phyloP scores from a whole-genome alignment of 116 monocot species.

The Dioscorea cayenensis region DNA sequence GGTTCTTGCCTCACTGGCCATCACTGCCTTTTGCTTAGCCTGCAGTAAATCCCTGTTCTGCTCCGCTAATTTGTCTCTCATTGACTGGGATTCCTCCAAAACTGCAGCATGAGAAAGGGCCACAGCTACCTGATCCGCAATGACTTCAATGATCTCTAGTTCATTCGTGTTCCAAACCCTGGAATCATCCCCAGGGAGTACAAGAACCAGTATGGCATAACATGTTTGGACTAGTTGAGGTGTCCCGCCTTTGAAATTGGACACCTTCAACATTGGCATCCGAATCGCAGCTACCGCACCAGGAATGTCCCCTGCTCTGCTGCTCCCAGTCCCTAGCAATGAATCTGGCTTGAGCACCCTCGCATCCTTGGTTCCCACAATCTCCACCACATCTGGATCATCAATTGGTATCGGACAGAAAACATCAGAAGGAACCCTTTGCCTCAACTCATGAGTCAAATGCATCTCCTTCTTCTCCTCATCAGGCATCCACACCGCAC shows the following conservation, averaged over 20 bases:
- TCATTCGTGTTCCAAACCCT: constrained; percentile 39
- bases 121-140: constrained; percentile 66
- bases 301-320: constrained; percentile 14
- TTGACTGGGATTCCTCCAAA: constrained; percentile 57
- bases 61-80: constrained; percentile 46
- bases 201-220: constrained; percentile 51
- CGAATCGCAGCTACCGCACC: constrained; percentile 52
- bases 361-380: constrained; percentile 18
- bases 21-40: constrained; percentile 37
- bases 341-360: constrained; percentile 29
- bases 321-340: constrained; percentile 31
- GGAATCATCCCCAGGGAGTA: constrained; percentile 34
- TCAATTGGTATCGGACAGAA: constrained; percentile 11
- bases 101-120: constrained; percentile 64
- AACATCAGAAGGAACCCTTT: background rate
- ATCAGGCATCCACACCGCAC: constrained; percentile 60
- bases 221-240: constrained; percentile 32
- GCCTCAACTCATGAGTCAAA: constrained; percentile 36
- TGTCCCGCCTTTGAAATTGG: constrained; percentile 54
- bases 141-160: constrained; percentile 50
- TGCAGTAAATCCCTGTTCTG: constrained; percentile 47
- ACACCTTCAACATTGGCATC: constrained; percentile 55
- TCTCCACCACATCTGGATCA: constrained; percentile 29
- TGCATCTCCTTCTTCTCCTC: constrained; percentile 28
- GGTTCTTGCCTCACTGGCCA: constrained; percentile 50